phyloP scores from a whole-genome alignment of 495 filamentous ascomycete species.

The Xylaria intraflava region DNA sequence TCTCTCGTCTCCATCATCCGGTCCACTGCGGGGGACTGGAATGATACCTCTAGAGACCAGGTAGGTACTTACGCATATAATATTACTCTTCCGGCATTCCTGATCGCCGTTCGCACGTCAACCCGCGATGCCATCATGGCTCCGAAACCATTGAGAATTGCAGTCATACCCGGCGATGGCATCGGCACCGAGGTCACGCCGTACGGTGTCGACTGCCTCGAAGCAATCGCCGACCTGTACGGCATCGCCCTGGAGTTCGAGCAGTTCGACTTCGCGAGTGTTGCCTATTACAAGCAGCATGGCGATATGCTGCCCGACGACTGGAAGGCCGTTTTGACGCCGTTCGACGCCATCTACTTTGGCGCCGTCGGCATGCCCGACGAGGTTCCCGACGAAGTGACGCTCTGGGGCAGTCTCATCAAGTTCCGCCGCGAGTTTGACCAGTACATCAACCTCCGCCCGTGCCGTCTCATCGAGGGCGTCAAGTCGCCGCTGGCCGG shows the following conservation, averaged over 20 bases:
- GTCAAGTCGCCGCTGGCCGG: conserved; percentile 46
- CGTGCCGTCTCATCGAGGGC: conserved; percentile 51
- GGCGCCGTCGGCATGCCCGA: conserved; percentile 30
- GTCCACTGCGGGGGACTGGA: no score
- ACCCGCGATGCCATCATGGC: background rate
- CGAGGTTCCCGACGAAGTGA: conserved; percentile 25
- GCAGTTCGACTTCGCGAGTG: conserved; percentile 27
- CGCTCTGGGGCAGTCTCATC: conserved; percentile 53
- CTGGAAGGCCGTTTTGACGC: conserved; percentile 21
- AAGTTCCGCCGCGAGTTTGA: conserved; percentile 73
- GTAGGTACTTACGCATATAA: no score
- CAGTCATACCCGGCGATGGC: conserved; percentile 30
- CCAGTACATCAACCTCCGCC: conserved; percentile 79
- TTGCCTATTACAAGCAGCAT: conserved; percentile 24
- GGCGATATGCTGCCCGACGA: conserved; percentile 26
- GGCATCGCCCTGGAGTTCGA: conserved; percentile 21
- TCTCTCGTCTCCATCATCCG: no score
- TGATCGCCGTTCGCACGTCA: background rate
- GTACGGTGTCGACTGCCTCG: conserved; percentile 22
- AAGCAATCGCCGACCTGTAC: conserved; percentile 19
- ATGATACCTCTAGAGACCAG: no score
- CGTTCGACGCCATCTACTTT: conserved; percentile 30
- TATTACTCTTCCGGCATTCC: no score
- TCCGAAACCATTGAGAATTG: conserved; percentile 19
- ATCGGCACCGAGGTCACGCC: conserved; percentile 30